phyloP scores from a whole-genome alignment of 2,329 filamentous ascomycete species.

The Aspergillus sp. region DNA sequence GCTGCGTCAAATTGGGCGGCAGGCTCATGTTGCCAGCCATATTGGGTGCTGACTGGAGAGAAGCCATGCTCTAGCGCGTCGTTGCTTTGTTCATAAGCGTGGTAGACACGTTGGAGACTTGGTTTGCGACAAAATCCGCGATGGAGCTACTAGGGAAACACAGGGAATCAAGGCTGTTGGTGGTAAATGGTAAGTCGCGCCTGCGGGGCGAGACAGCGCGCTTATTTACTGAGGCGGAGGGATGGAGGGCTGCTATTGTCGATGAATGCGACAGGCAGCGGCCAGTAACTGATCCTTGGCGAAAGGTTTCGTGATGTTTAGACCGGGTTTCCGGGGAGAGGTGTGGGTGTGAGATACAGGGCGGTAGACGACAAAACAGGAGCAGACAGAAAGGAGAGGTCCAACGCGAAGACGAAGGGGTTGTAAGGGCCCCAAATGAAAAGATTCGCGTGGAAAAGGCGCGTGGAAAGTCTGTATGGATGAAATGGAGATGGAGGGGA shows the following conservation, averaged over 20 bases:
- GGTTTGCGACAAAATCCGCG: constrained; percentile 17
- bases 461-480: constrained; percentile 28
- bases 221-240: constrained; percentile 13
- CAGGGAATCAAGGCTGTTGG: constrained; percentile 10
- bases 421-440: constrained; percentile 15
- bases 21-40: constrained; percentile 62
- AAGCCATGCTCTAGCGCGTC: constrained; percentile 61
- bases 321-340: too few relatives aligned
- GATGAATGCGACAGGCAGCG: constrained; percentile 21
- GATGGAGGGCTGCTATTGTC: constrained; percentile 13
- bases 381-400: constrained; percentile 10
- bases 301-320: constrained; percentile 24
- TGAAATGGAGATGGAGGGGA: constrained; percentile 36
- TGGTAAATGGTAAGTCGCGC: constrained; percentile 20
- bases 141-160: constrained; percentile 13
- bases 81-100: constrained; percentile 27
- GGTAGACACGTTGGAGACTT: constrained; percentile 10
- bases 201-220: constrained; percentile 15
- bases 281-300: constrained; percentile 27
- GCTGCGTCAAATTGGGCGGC: constrained; percentile 65
- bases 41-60: constrained; percentile 67
- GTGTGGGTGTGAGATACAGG: constrained; percentile 6
- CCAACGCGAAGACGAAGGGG: constrained; percentile 12
- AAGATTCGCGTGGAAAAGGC: constrained; percentile 20
- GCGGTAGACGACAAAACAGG: constrained; percentile 16